phyloP scores from a whole-genome alignment of 2,329 filamentous ascomycete genomes.

The Paramyrothecium sp. region DNA sequence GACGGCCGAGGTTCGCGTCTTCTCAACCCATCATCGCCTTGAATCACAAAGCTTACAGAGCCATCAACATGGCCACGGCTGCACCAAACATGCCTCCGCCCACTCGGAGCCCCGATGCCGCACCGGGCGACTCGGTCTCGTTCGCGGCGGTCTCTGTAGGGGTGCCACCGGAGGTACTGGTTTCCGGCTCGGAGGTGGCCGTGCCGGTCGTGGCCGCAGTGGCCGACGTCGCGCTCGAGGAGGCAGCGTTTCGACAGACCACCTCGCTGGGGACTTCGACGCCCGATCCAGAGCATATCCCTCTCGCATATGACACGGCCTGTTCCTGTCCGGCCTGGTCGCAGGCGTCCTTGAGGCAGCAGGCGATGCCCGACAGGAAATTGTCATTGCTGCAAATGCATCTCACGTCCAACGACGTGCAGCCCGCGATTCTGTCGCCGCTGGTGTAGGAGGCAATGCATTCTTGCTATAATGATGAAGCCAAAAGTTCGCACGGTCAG shows the following conservation, averaged over 20 bases:
- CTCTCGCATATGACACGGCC: conserved; percentile 34
- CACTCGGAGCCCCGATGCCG: conserved; percentile 4
- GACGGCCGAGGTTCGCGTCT: background rate
- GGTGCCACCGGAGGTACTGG: background rate
- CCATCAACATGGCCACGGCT: conserved; percentile 23
- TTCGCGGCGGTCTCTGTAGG: conserved; percentile 5
- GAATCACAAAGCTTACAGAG: conserved; percentile 18
- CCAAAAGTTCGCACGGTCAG: conserved; percentile 5
- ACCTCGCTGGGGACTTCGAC: conserved; percentile 35
- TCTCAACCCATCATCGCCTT: background rate
- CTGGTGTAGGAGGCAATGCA: conserved; percentile 32
- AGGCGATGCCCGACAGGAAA: conserved; percentile 39
- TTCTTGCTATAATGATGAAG: conserved; percentile 18
- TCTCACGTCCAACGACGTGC: conserved; percentile 33
- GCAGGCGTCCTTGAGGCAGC: conserved; percentile 37
- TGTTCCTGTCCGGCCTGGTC: conserved; percentile 25
- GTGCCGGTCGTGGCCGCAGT: conserved; percentile 1
- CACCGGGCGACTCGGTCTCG: conserved; percentile 10
- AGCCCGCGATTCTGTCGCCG: conserved; percentile 33
- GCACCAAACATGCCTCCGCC: conserved; percentile 21
- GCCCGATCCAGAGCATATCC: conserved; percentile 34
- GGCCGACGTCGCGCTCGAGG: conserved; percentile 2
- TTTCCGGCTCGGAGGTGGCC: background rate
- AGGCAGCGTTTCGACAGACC: conserved; percentile 21
- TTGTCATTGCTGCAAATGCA: conserved; percentile 40